Percentiles rank a stretch among this genome's conserved stretches.
These are phyloP conservation scores for Carallia brachiata DNA, from an alignment of 345 rosid species.

Conservation along the genomic window DNA sequence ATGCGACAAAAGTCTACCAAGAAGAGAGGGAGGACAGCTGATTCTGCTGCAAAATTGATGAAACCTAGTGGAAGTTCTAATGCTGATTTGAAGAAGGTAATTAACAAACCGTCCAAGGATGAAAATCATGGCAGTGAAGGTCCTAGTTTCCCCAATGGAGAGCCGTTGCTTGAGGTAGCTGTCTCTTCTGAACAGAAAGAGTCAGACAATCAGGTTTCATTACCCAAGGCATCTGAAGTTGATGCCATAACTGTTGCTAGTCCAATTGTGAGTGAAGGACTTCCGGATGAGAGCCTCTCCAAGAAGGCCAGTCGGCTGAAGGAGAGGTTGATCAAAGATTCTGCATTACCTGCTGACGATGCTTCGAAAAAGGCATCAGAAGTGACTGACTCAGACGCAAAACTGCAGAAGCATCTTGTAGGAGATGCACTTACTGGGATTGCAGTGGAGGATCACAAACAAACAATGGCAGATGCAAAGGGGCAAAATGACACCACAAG, in stretches of 20 bases:
- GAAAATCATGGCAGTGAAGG: slow-evolving; percentile 31
- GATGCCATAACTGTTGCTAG: slow-evolving; percentile 36
- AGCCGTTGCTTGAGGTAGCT: slow-evolving; percentile 33
- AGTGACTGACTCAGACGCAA: slow-evolving; percentile 51
- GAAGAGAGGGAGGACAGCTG: slow-evolving; percentile 39
- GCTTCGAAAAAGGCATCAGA: slow-evolving; percentile 45
- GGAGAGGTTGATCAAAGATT: slow-evolving; percentile 42
- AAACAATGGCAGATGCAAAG: slow-evolving; percentile 24
- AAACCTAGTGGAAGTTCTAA: slow-evolving; percentile 45
- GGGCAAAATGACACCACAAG: slow-evolving; percentile 39
- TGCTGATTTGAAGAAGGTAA: slow-evolving; percentile 42
- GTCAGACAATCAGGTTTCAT: slow-evolving; percentile 43
- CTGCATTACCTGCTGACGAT: slow-evolving; percentile 37
- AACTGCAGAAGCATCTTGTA: slow-evolving; percentile 37
- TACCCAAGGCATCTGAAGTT: slow-evolving; percentile 40
- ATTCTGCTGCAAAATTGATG: slow-evolving; percentile 25
- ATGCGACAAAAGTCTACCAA: slow-evolving; percentile 32
- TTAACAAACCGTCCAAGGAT: slow-evolving; percentile 30
- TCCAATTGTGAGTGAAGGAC: slow-evolving; percentile 39
- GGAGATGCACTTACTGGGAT: slow-evolving; percentile 38
- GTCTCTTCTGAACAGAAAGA: slow-evolving; percentile 12
- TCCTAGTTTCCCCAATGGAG: slow-evolving; percentile 30
- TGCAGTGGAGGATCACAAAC: slow-evolving; percentile 41
- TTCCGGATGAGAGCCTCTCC: slow-evolving; percentile 42
- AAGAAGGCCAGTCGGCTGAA: slow-evolving; percentile 42